A percentile compares a stretch with the other conserved stretches of the same genome.
phyloP scores from a whole-genome alignment of 176 grass and related monocot genomes.

The Raddia distichophylla region DNA sequence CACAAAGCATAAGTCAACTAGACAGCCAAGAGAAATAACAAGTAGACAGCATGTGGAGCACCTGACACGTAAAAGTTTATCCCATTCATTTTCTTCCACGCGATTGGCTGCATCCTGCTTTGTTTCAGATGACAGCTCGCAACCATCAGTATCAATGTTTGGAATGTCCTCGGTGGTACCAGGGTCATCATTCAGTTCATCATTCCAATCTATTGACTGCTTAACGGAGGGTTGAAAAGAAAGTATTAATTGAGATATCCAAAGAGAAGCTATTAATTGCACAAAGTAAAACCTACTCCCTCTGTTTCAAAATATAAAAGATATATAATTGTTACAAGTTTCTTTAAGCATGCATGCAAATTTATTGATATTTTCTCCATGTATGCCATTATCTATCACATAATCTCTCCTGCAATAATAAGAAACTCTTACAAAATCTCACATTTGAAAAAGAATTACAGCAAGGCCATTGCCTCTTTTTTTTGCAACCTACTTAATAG shows the following conservation, averaged over 20 bases:
- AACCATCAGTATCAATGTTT: slow-evolving; percentile 56
- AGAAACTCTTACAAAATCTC: too few species aligned
- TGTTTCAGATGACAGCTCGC: slow-evolving; percentile 57
- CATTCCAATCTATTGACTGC: slow-evolving; percentile 96
- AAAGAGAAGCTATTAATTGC: slow-evolving; percentile 27
- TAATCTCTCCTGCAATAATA: too few species aligned
- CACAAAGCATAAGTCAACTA: background rate
- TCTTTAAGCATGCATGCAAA: too few species aligned
- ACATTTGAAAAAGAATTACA: too few species aligned
- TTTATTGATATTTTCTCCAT: too few species aligned
- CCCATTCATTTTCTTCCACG: slow-evolving; percentile 95
- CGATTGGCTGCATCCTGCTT: slow-evolving; percentile 61
- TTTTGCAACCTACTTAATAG: background rate
- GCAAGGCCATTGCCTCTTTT: too few species aligned
- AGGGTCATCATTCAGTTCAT: slow-evolving; percentile 83
- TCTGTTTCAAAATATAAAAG: too few species aligned
- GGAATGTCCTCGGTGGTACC: slow-evolving; percentile 52
- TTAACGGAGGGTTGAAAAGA: slow-evolving; percentile 45
- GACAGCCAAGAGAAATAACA: slow-evolving; percentile 18
- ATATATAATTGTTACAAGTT: too few species aligned
- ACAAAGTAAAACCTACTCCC: slow-evolving; percentile 42
- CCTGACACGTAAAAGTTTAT: slow-evolving; percentile 97
- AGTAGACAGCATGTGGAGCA: slow-evolving; percentile 33
- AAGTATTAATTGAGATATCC: slow-evolving; percentile 36
- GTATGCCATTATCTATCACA: too few species aligned